These are phyloP conservation scores for Microdochium nivale DNA, from an alignment of 2,329 filamentous ascomycete species.

Conservation along the genomic window DNA sequence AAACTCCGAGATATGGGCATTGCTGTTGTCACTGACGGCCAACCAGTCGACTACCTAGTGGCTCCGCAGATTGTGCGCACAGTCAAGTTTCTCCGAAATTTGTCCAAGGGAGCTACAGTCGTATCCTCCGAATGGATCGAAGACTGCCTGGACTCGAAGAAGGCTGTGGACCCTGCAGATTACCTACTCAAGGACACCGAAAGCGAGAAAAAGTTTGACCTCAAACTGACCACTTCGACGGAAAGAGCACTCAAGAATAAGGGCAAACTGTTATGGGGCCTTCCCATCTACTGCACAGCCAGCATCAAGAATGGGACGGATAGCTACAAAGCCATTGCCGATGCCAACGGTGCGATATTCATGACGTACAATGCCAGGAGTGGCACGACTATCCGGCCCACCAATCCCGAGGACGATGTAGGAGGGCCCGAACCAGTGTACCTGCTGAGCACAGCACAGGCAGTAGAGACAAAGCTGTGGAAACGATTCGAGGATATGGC, in stretches of 20 bases:
- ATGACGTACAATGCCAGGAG: constrained; percentile 67
- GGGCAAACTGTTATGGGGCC: constrained; percentile 64
- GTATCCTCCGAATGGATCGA: constrained; percentile 75
- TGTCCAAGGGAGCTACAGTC: constrained; percentile 73
- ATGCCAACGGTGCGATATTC: constrained; percentile 81
- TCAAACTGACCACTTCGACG: constrained; percentile 61
- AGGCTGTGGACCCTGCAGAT: constrained; percentile 53
- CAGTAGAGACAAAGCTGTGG: constrained; percentile 69
- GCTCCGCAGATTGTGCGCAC: constrained; percentile 84
- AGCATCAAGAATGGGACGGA: constrained; percentile 73
- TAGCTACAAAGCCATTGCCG: constrained; percentile 77
- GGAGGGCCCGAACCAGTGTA: constrained; percentile 66
- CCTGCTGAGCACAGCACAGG: constrained; percentile 61
- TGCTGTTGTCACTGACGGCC: constrained; percentile 65
- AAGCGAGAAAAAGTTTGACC: constrained; percentile 61
- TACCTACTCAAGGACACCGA: constrained; percentile 64
- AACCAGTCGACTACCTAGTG: constrained; percentile 74
- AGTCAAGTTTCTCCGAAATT: constrained; percentile 82
- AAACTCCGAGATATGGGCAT: constrained; percentile 80
- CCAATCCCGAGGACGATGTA: constrained; percentile 52
- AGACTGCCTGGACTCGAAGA: constrained; percentile 59
- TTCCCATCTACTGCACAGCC: constrained; percentile 78
- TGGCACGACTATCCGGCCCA: constrained; percentile 57
- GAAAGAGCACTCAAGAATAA: constrained; percentile 66
- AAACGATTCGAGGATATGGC: constrained; percentile 73